Evolutionary conservation across 352 stramenopile species (phyloP), one percentile per base, ranked within the genome.

Genomic region (Globisporangium radiosum): DNA sequence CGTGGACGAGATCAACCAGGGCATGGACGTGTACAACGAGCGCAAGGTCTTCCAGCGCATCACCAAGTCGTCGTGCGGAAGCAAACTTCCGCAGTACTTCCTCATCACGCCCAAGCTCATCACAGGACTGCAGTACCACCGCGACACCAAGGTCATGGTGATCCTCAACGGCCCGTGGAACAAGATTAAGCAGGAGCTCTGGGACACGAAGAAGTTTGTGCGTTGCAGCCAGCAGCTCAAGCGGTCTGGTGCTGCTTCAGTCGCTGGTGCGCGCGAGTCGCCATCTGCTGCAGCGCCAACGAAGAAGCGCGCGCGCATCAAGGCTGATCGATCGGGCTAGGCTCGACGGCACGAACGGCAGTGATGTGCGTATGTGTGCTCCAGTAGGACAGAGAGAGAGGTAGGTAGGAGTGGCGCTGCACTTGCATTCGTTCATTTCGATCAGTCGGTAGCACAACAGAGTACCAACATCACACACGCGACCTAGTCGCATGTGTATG

Each of bases 21-120:
- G 87, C 54, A 95, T 95, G 87, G 87, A 95, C 52, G 81, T 92
- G 38, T 90, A 93, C 71, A 95, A 95, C 56, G 87, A 95, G 59
- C 81, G 87, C 52, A 94, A 94, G 61, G 85, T 95, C 33, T 95
- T 95, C 69, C 75, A 90, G 42, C 85, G 85, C 5, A 94, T 95
- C 59, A 94, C 83, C 17, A 88, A 90, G 63, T 92, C 84, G 40
- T 90, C 87, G 5, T 95, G 87, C 47, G 87, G 87, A n/a, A 82
- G 69, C 60, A 91, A 92, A 54, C 44, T 94, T 47, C 85, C 87
- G 14, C 87, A 95, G 63, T 95, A 95, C 54, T 95, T 95, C 68
- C 68, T 95, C 48, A 93, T 95, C 61, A 94, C 87, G 39, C 87
- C 87, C 36, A 95, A 95, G 66, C 82, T 95, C 40, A 93, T 95